These are phyloP conservation scores for Glutinoglossum americanum DNA, from an alignment of 495 filamentous ascomycete species.

Conservation along the genomic window DNA sequence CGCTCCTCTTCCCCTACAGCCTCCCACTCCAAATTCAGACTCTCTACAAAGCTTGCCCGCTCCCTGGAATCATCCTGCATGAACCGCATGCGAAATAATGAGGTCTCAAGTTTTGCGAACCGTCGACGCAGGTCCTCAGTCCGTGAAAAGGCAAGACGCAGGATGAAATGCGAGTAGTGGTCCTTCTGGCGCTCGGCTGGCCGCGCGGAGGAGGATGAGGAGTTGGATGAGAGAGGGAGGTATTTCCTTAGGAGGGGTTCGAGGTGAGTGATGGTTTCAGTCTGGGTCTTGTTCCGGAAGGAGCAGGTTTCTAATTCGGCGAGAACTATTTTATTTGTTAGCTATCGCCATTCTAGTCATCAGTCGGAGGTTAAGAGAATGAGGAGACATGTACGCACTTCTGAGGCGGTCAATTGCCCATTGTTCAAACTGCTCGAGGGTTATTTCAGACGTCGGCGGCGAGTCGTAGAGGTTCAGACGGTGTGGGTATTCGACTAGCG, in stretches of 20 bases:
- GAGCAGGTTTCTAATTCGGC: constrained; percentile 90
- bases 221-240: constrained; percentile 62
- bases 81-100: constrained; percentile 69
- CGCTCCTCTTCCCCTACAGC: constrained; percentile 13
- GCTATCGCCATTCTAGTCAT: background rate
- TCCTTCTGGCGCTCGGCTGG: constrained; percentile 73
- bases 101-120: constrained; percentile 69
- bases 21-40: constrained; percentile 44
- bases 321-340: constrained; percentile 38
- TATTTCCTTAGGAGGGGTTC: constrained; percentile 64
- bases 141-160: constrained; percentile 76
- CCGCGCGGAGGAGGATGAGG: constrained; percentile 34
- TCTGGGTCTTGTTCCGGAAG: constrained; percentile 66
- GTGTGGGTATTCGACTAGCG: constrained; percentile 56
- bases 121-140: constrained; percentile 83
- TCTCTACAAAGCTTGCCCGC: constrained; percentile 51
- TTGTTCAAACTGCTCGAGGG: constrained; percentile 93
- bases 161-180: constrained; percentile 94
- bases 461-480: constrained; percentile 79
- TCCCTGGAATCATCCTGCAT: constrained; percentile 47
- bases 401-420: constrained; percentile 93
- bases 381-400: constrained; percentile 22
- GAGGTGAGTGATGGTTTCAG: constrained; percentile 63
- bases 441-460: constrained; percentile 85
- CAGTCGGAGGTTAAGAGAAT: background rate